These are phyloP conservation scores for Ceratobasidium sp. DNA, from an alignment of 1,284 basidiomycete genomes.

Conservation along the genomic window DNA sequence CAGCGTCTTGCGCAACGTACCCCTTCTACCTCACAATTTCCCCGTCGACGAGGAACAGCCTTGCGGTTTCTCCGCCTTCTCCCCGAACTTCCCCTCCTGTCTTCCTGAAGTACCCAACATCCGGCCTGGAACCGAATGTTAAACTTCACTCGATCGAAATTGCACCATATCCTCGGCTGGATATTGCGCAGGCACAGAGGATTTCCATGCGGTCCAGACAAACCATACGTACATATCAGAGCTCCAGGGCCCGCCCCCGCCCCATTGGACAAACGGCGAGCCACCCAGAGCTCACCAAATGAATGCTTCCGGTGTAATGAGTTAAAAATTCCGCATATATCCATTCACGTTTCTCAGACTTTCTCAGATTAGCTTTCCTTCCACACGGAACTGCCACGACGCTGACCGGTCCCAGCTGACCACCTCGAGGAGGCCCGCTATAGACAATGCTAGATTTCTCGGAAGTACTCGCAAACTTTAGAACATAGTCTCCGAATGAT, in stretches of 20 bases:
- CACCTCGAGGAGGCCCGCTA: conserved; percentile 7
- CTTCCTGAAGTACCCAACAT: neutral
- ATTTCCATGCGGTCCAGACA: conserved; percentile 10
- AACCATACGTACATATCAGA: neutral
- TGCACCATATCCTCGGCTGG: neutral
- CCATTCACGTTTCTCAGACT: neutral
- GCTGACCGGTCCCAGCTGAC: conserved; percentile 14
- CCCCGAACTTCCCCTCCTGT: conserved; percentile 29
- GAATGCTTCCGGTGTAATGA: neutral
- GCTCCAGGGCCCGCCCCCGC: neutral
- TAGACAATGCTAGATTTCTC: neutral
- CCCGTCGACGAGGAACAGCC: conserved; percentile 26
- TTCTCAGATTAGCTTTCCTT: neutral
- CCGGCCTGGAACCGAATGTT: conserved; percentile 7
- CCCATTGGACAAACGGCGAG: neutral
- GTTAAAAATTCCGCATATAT: neutral
- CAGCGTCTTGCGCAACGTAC: neutral
- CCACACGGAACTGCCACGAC: neutral
- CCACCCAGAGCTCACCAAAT: neutral
- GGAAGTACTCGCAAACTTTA: conserved; percentile 3
- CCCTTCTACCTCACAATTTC: neutral
- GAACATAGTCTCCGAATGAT: neutral
- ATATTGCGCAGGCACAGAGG: conserved; percentile 5
- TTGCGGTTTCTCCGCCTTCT: conserved; percentile 28
- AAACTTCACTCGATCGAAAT: conserved; percentile 31